Conservation (phyloP, 768 basidiomycete species). For the Daedalea quercina region DNA sequence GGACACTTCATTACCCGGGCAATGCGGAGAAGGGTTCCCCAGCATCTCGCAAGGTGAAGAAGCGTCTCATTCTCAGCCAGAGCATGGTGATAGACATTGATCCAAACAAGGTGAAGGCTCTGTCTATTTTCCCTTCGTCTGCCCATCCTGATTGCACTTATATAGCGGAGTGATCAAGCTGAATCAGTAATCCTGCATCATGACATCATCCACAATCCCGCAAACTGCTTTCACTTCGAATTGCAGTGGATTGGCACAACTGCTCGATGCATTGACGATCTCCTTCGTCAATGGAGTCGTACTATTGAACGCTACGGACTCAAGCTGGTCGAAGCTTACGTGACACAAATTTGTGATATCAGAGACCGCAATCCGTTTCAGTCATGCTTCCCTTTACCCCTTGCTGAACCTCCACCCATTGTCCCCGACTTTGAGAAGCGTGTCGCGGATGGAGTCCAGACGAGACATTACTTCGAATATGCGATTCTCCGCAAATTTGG, state of each 20-base stretch:
- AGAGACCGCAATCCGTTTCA: slow-evolving; percentile 85
- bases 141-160: background rate
- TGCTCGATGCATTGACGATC: slow-evolving; percentile 85
- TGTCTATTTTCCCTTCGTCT: background rate
- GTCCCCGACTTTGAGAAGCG: slow-evolving; percentile 61
- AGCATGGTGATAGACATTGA: slow-evolving; percentile 90
- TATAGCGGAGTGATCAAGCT: slow-evolving; percentile 75
- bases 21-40: background rate
- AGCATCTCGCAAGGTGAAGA: slow-evolving; percentile 37
- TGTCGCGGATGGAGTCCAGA: slow-evolving; percentile 59
- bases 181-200: slow-evolving; percentile 87
- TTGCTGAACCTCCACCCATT: slow-evolving; percentile 70
- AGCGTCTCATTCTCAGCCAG: slow-evolving; percentile 72
- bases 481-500: slow-evolving; percentile 69
- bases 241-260: slow-evolving; percentile 96
- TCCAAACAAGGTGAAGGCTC: slow-evolving; percentile 49
- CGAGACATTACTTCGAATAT: slow-evolving; percentile 74
- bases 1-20: slow-evolving; percentile 6
- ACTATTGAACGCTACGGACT: slow-evolving; percentile 86
- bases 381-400: slow-evolving; percentile 76
- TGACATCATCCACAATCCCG: slow-evolving; percentile 92
- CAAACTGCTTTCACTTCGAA: slow-evolving; percentile 95
- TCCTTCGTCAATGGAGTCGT: slow-evolving; percentile 73
- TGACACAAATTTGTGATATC: slow-evolving; percentile 86
- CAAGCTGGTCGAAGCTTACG: slow-evolving; percentile 89